These are phyloP conservation scores for Didymella glomerata DNA, from an alignment of 2,329 filamentous ascomycete genomes.

Conservation along the genomic window DNA sequence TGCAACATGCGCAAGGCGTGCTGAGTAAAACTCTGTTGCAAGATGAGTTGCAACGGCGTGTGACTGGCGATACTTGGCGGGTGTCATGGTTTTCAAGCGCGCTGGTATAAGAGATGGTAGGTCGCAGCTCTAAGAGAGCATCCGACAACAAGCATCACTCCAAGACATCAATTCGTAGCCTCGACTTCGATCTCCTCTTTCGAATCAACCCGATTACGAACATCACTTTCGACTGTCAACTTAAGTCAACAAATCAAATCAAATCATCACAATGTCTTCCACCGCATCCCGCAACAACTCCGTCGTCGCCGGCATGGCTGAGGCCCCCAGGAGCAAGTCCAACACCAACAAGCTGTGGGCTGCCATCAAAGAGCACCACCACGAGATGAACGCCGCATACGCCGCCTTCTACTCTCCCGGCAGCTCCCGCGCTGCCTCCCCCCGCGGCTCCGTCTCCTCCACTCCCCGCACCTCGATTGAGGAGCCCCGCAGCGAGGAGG, in stretches of 20 bases:
- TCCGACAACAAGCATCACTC: slow-evolving; percentile 20
- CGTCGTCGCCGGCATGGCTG: slow-evolving; percentile 24
- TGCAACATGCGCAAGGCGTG: slow-evolving; percentile 21
- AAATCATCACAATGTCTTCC: slow-evolving; percentile 21
- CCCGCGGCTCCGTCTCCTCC: slow-evolving; percentile 20
- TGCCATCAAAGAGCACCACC: slow-evolving; percentile 44
- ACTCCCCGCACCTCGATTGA: slow-evolving; percentile 30
- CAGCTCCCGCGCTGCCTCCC: slow-evolving; percentile 12
- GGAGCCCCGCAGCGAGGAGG: slow-evolving; percentile 23
- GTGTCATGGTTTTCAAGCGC: slow-evolving; percentile 10
- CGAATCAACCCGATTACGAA: slow-evolving; percentile 9
- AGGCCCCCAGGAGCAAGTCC: slow-evolving; percentile 24
- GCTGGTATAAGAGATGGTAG: slow-evolving; percentile 22
- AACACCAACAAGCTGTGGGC: slow-evolving; percentile 39
- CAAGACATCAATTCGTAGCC: slow-evolving; percentile 20
- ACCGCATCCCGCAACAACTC: slow-evolving; percentile 33
- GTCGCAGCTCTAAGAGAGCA: slow-evolving; percentile 10
- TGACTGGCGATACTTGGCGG: slow-evolving; percentile 25
- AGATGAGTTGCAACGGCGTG: slow-evolving; percentile 21
- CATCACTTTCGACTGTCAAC: slow-evolving; percentile 4
- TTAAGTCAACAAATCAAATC: slow-evolving; percentile 9
- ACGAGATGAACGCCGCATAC: slow-evolving; percentile 43
- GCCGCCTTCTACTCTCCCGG: slow-evolving; percentile 37
- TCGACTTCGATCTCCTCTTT: slow-evolving; percentile 13
- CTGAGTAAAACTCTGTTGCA: slow-evolving; percentile 22